These are phyloP conservation scores for Polytrichum formosum DNA, from an alignment of 225 moss, liverwort and hornwort genomes.

Conservation along the genomic window DNA sequence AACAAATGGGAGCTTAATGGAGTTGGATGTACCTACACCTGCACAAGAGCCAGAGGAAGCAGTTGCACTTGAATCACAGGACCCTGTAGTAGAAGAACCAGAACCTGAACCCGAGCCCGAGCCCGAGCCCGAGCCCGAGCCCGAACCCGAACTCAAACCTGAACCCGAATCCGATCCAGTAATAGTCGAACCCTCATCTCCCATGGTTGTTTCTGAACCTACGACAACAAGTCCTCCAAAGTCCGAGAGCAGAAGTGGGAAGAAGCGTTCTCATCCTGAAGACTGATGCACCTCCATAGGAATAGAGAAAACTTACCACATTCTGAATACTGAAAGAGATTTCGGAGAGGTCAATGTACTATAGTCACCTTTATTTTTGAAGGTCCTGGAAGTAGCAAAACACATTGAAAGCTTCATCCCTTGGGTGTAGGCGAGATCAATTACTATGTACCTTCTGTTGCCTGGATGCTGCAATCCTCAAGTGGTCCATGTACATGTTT, in stretches of 20 bases:
- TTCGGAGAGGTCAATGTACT: not conserved
- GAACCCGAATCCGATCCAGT: slow-evolving; percentile 10
- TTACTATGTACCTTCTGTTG: no score
- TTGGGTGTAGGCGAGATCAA: no score
- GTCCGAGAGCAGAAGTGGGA: slow-evolving; percentile 46
- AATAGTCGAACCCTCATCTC: slow-evolving; percentile 18
- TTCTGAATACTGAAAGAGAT: not conserved
- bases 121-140: slow-evolving; percentile 3
- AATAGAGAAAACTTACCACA: not conserved
- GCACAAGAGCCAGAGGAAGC: slow-evolving; percentile 47
- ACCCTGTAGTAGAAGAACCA: slow-evolving; percentile 27
- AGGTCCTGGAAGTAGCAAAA: no score
- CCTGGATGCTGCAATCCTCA: no score
- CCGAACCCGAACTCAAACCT: slow-evolving; percentile 19
- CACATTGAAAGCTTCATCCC: no score
- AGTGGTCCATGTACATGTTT: no score
- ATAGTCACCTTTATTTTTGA: no score
- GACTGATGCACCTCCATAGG: slow-evolving; percentile 22
- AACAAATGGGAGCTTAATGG: slow-evolving; percentile 38
- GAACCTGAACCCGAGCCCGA: slow-evolving; percentile 16
- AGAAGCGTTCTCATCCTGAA: slow-evolving; percentile 42
- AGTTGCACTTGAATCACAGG: slow-evolving; percentile 35
- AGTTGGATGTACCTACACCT: slow-evolving; percentile 40
- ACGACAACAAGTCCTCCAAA: slow-evolving; percentile 23
- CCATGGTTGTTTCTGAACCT: slow-evolving; percentile 21